Conservation (phyloP, 2,329 filamentous ascomycete species). For the Sclerotinia spermophila region DNA sequence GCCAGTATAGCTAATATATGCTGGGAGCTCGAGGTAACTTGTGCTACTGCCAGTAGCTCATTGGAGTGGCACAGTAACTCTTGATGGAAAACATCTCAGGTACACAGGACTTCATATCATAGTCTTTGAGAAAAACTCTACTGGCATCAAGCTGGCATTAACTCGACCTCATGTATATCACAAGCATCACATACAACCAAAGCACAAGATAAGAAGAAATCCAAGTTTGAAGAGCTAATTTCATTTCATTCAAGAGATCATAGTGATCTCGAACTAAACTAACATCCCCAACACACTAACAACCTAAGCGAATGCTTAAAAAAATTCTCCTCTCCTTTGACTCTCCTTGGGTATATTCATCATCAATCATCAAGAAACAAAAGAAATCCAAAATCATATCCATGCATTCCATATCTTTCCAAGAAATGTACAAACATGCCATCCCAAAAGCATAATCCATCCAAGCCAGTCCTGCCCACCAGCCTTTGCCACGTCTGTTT, state of each 20-base stretch:
- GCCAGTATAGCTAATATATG: background rate
- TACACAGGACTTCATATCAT: background rate
- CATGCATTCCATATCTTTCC: background rate
- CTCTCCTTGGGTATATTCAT: slow-evolving; percentile 6
- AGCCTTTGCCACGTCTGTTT: background rate
- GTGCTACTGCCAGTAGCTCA: background rate
- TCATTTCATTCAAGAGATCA: background rate
- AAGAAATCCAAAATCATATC: background rate
- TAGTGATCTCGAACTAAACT: background rate
- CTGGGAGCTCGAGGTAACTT: background rate
- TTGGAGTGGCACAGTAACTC: background rate
- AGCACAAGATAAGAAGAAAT: background rate
- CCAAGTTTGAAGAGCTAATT: background rate
- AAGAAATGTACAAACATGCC: background rate
- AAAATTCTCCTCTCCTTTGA: no score
- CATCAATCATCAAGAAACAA: background rate
- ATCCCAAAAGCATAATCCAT: background rate
- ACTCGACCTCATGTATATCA: background rate
- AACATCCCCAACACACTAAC: background rate
- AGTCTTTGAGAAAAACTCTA: background rate
- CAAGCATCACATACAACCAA: background rate
- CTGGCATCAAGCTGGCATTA: background rate
- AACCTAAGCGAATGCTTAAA: background rate
- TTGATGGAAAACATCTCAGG: background rate
- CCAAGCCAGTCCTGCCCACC: background rate